phyloP scores from a whole-genome alignment of 2,329 filamentous ascomycete genomes.

The Ceratocystis eucalypticola region DNA sequence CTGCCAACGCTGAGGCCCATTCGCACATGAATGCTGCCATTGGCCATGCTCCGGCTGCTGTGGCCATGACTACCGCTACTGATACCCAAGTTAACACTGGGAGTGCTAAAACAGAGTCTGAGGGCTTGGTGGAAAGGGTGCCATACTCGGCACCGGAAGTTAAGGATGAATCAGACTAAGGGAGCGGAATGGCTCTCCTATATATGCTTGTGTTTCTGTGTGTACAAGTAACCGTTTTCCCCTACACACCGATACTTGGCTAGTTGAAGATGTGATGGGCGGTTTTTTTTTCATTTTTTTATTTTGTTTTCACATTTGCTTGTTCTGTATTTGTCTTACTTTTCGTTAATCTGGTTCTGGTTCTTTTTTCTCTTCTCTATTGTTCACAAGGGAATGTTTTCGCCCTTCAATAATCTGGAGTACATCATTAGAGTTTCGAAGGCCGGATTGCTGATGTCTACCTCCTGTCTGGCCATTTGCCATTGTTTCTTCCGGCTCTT shows the following conservation, averaged over 20 bases:
- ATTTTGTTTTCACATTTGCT: background rate
- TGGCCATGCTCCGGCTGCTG: conserved; percentile 39
- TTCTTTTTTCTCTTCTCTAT: background rate
- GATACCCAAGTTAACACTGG: conserved; percentile 41
- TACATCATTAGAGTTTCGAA: background rate
- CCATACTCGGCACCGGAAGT: conserved; percentile 39
- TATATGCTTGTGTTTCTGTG: background rate
- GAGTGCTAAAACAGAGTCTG: conserved; percentile 26
- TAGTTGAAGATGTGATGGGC: background rate
- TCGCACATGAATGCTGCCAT: conserved; percentile 39
- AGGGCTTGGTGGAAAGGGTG: conserved; percentile 9
- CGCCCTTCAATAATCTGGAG: background rate
- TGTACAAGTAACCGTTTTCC: background rate
- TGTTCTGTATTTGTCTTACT: background rate
- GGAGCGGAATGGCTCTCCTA: background rate
- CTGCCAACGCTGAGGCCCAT: conserved; percentile 26
- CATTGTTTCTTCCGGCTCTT: background rate
- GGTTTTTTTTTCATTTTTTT: conserved; percentile 1
- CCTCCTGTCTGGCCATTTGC: too few species aligned
- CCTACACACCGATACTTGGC: background rate
- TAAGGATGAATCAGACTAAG: conserved; percentile 39
- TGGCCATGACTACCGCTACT: conserved; percentile 44
- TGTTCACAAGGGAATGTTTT: background rate
- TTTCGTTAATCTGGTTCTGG: background rate
- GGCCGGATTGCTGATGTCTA: background rate